These are phyloP conservation scores for Phytophthora hybrid DNA, from an alignment of 352 stramenopile genomes.

Conservation along the genomic window DNA sequence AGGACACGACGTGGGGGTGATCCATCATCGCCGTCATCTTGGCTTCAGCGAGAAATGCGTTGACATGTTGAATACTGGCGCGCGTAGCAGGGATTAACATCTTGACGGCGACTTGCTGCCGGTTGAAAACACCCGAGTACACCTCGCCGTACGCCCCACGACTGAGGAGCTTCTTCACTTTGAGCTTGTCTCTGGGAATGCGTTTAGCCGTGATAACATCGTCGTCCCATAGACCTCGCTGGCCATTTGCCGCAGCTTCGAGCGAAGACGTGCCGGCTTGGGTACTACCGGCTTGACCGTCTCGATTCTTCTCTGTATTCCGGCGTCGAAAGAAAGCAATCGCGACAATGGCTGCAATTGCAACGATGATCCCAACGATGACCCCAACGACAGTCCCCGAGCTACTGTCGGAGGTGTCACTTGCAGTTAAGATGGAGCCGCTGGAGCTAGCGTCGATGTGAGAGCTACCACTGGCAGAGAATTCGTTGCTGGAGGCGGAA, in stretches of 20 bases:
- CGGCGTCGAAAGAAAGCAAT: background rate
- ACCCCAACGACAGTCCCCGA: background rate
- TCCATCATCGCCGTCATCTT: constrained; percentile 46
- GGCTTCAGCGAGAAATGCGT: constrained; percentile 50
- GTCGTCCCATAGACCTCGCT: constrained; percentile 37
- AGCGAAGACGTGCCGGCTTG: background rate
- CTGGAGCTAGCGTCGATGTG: background rate
- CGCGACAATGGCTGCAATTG: background rate
- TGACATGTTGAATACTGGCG: constrained; percentile 34
- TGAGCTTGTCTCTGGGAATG: constrained; percentile 43
- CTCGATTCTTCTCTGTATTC: background rate
- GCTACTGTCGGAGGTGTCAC: background rate
- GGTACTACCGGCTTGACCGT: too few species aligned
- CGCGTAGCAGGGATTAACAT: constrained; percentile 36
- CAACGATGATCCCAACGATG: background rate
- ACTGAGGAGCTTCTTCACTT: constrained; percentile 34
- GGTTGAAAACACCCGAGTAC: constrained; percentile 39
- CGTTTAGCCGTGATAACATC: constrained; percentile 32
- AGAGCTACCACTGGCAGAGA: background rate
- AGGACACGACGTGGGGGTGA: constrained; percentile 43
- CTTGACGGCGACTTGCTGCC: constrained; percentile 52
- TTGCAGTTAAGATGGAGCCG: background rate
- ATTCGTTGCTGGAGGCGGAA: background rate
- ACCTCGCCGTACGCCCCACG: constrained; percentile 52
- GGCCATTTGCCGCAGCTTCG: background rate